phyloP scores from a whole-genome alignment of 306 rosid species.

The Inga laurina region DNA sequence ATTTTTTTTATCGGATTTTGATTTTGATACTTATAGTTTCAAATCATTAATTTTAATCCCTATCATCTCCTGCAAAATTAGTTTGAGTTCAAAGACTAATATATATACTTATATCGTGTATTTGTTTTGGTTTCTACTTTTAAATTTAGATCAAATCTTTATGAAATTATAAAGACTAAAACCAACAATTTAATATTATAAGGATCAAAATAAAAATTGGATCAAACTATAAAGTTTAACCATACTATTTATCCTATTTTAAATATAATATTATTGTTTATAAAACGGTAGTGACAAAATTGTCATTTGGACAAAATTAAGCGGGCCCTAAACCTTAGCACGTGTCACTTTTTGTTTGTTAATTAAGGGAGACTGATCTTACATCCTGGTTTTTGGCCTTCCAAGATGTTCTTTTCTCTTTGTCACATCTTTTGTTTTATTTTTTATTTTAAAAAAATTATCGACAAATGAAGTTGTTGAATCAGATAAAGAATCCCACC shows the following conservation, averaged over 20 bases:
- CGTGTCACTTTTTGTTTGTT: slow-evolving; percentile 5
- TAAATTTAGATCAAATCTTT: no score
- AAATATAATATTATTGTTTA: neutral
- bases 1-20: no score
- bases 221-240: no score
- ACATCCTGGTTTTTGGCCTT: neutral
- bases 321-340: neutral
- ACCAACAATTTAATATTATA: no score
- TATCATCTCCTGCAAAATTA: no score
- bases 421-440: neutral
- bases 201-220: no score
- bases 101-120: no score
- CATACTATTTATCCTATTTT: neutral
- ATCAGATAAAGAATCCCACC: neutral
- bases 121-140: no score
- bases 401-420: neutral
- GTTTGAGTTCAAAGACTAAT: no score
- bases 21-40: no score
- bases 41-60: no score
- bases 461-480: neutral
- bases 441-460: neutral
- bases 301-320: neutral
- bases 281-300: slow-evolving; percentile 1
- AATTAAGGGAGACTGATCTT: neutral
- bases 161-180: accelerated